These are phyloP conservation scores for Polyrhizophydium stewartii DNA, from an alignment of 371 early-diverging fungal species.

Conservation along the genomic window DNA sequence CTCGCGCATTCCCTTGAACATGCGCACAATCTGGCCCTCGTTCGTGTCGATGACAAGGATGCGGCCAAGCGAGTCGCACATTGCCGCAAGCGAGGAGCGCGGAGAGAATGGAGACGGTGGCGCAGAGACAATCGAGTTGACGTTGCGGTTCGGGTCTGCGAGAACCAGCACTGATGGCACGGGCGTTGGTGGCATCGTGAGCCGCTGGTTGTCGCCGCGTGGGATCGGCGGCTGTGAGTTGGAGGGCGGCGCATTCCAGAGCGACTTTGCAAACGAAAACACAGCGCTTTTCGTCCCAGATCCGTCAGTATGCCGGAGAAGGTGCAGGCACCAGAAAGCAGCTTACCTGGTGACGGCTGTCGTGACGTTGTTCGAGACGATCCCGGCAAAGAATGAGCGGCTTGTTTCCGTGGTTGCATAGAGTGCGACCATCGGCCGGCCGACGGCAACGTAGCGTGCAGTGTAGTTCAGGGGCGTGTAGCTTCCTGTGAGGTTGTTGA, in stretches of 20 bases:
- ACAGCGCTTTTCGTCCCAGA: conserved; percentile 11
- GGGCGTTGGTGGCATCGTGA: background rate
- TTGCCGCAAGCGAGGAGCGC: conserved; percentile 5
- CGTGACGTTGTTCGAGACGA: conserved; percentile 8
- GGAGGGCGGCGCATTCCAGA: conserved; percentile 8
- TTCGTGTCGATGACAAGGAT: conserved; percentile 14
- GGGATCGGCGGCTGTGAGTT: background rate
- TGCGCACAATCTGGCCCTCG: conserved; percentile 15
- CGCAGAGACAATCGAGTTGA: conserved; percentile 2
- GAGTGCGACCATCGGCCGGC: conserved; percentile 16
- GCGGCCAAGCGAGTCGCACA: conserved; percentile 20
- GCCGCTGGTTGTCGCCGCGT: no score
- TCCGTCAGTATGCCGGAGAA: background rate
- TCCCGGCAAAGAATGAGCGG: conserved; percentile 4
- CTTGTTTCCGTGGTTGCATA: conserved; percentile 13
- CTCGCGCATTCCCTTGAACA: conserved; percentile 20
- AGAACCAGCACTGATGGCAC: conserved; percentile 8
- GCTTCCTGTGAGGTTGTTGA: conserved; percentile 6
- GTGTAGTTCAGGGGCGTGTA: conserved; percentile 2
- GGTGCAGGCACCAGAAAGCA: background rate
- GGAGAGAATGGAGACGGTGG: conserved; percentile 1
- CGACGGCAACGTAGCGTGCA: conserved; percentile 14
- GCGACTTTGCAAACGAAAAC: conserved; percentile 12
- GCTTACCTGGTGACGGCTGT: conserved; percentile 9
- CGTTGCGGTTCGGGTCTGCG: conserved; percentile 9